Evolutionary conservation across 1,284 basidiomycete genomes (phyloP), one percentile per base, ranked within the genome.

Genomic region (Pseudozyma pruni): DNA sequence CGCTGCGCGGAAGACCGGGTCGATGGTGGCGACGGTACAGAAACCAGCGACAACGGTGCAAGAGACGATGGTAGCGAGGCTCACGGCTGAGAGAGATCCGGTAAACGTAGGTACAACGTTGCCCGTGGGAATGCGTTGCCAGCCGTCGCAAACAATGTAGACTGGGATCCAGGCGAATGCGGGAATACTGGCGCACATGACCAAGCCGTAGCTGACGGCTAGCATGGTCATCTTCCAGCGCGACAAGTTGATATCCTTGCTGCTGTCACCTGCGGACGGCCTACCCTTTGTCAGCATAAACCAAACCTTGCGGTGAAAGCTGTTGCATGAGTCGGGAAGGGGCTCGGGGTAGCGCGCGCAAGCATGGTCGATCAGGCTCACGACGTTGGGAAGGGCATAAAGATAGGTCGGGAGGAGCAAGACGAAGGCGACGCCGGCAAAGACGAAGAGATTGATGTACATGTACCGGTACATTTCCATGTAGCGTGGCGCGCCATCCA

Each of bases 221-320:
- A 68, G 27, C 10, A 57, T 41, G 17, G 47, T 50, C 61, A 64
- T 64, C 27, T 64, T 64, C 54, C 61, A 58, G 13, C 49, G 46
- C 22, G 31, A 39, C 8, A 50, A 7, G 37, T 49, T 53, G 48
- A 57, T 25, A 2, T 34, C 17, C 2, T 16, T n/a, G 3, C 13
- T 2, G 16, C 22, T 29, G 3, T 47, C 8, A 4, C 39, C 17
- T 3, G 45, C n/a, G 4, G 10, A 32, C 7, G 61, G 53, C 16
- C 27, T 39, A 4, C 45, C 62, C 8, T 40, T 45, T 11, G 55
- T 54, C 8, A 64, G 4, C 17, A 58, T 31, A 19, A 49, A 64
- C 41, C 33, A 41, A 1, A 50, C 14, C 16, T 58, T 58, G 20
- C 31, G 45, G 1, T 13, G 22, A 20, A 37, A 49, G 10, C 3